Conservation (phyloP, 176 grass and related monocot genomes). For the Chloris gayana region DNA sequence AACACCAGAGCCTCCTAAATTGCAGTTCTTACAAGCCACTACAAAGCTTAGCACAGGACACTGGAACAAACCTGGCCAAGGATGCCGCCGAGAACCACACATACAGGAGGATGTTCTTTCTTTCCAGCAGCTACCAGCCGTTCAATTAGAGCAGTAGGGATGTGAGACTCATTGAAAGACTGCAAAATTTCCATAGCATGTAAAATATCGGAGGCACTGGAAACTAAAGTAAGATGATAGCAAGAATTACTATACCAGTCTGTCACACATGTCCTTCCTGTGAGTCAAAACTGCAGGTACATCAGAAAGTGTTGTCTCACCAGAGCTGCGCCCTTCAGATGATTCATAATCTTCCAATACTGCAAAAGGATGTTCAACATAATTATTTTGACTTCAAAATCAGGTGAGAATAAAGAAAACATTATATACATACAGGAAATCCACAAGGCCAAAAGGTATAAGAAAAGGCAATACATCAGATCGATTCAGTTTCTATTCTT, state of each 20-base stretch:
- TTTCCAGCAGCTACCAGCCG: slow-evolving; percentile 70
- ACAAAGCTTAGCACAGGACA: not conserved
- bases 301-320: too few relatives aligned
- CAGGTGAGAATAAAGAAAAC: too few relatives aligned
- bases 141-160: slow-evolving; percentile 66
- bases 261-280: too few relatives aligned
- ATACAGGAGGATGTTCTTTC: slow-evolving; percentile 81
- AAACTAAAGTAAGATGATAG: slow-evolving; percentile 8
- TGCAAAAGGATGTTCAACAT: too few relatives aligned
- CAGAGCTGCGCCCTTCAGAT: too few relatives aligned
- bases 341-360: too few relatives aligned
- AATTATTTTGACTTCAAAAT: too few relatives aligned
- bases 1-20: not conserved
- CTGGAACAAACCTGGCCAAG: slow-evolving; percentile 80
- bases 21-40: not conserved
- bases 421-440: not conserved
- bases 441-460: not conserved
- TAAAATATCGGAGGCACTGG: slow-evolving; percentile 22
- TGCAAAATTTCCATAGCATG: slow-evolving; percentile 47
- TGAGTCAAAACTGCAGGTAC: too few relatives aligned
- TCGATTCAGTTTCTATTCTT: slow-evolving; percentile 2
- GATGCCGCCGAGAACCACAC: slow-evolving; percentile 93
- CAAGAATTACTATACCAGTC: slow-evolving; percentile 52
- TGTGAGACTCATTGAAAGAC: slow-evolving; percentile 75
- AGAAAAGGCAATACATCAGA: not conserved